Percentiles rank a stretch among this genome's conserved stretches.
Evolutionary conservation across 2,329 filamentous ascomycete genomes (phyloP).

Genomic region (Huntiella abstrusa): DNA sequence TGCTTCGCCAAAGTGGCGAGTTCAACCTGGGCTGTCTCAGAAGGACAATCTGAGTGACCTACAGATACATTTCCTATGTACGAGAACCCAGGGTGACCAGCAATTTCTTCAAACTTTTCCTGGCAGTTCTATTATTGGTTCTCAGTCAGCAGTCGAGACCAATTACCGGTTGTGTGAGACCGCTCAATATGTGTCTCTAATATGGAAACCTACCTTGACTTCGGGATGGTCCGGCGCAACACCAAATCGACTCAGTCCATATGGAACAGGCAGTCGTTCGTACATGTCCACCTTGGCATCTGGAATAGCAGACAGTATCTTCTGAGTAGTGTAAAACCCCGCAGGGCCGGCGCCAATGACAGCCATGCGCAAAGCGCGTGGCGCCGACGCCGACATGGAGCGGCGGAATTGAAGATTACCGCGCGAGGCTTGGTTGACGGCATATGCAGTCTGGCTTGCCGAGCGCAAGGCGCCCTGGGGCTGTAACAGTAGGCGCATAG

Average conservation of each 20-base stretch:
- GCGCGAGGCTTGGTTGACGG: too few species aligned
- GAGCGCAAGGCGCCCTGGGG: too few species aligned
- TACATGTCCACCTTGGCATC: conserved; percentile 81
- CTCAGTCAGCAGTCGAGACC: not conserved
- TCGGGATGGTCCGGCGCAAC: conserved; percentile 98
- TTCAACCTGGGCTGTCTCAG: conserved; percentile 14
- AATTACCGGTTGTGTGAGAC: not conserved
- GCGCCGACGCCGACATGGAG: conserved; percentile 14
- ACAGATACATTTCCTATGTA: conserved; percentile 83
- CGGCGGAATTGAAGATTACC: not conserved
- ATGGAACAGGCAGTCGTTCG: conserved; percentile 80
- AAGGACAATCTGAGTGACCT: conserved; percentile 29
- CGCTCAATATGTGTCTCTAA: not conserved
- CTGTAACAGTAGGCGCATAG: too few species aligned
- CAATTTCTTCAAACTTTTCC: conserved; percentile 82
- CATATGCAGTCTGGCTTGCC: too few species aligned
- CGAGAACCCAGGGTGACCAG: conserved; percentile 60
- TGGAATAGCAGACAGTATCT: conserved; percentile 58
- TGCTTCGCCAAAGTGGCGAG: conserved; percentile 53
- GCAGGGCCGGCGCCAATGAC: conserved; percentile 87
- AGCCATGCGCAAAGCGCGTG: conserved; percentile 54
- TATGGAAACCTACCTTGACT: conserved; percentile 55
- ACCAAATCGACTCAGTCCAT: conserved; percentile 78
- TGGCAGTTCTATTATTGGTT: conserved; percentile 56
- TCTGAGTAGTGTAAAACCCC: conserved; percentile 84